Evolutionary conservation across 2,329 filamentous ascomycete genomes (phyloP), one percentile per base, ranked within the genome.

Genomic region (Fusarium sp.): DNA sequence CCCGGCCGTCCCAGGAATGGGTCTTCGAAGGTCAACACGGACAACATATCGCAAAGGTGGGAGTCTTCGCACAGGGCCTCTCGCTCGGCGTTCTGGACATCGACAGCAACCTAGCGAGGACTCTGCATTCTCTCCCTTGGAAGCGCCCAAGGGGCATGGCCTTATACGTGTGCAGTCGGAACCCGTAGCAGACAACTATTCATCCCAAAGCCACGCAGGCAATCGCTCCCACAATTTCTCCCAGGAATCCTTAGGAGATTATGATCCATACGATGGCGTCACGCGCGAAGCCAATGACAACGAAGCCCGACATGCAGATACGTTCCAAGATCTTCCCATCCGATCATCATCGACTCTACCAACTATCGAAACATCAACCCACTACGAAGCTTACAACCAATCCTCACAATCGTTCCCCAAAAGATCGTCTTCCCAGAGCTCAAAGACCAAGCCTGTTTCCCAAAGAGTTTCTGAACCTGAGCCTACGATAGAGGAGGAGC

Each of bases 41-140:
- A 99, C 95, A 6, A 94, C 91, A 23, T 98, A 98, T 74, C 83
- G 93, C 69, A 92, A 87, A 68, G 83, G 91, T 54, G 93, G 93
- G 31, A 97, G 93, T 77, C 75, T 97, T 61, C 88, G 90, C 46
- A 91, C 88, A 65, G 90, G 91, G 4, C 87, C 90, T 1, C 89
- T 92, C 65, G 90, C 91, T 1, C 92, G 91, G 74, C 85, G 94
- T 35, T 81, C 87, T 39, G 81, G 81, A 5, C 83, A 85, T 38
- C 85, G 85, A 54, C 83, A 85, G 21, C 79, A 82, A n/a, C 88
- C 90, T 15, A 81, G 81, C 13, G 86, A 88, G 58, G 72, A 74
- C n/a, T 43, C 61, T 0, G 59, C 49, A 25, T 66, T 67, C 25
- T 76, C 78, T 53, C 74, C 78, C 17, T 72, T 79, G 23, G 81